phyloP scores from a whole-genome alignment of 306 rosid genomes.

The Prunus salicina region DNA sequence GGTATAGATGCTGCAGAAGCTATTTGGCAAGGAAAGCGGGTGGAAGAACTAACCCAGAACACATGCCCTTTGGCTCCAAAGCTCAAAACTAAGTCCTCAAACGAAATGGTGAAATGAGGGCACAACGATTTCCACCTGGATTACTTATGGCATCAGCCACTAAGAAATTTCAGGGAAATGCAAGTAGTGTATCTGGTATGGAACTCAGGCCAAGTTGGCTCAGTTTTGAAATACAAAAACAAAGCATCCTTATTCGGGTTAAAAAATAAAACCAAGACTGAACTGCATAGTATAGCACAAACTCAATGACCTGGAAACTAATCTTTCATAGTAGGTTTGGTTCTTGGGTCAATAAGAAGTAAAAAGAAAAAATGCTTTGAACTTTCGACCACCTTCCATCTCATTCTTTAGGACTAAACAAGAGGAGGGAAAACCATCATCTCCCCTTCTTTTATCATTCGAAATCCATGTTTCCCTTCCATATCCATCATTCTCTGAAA shows the following conservation, averaged over 20 bases:
- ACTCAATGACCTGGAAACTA: not conserved
- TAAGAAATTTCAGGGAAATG: not conserved
- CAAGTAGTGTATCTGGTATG: not conserved
- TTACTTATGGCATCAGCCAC: not conserved
- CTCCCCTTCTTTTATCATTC: not conserved
- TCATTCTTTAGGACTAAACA: not conserved
- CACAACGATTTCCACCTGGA: not conserved
- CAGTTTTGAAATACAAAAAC: not conserved
- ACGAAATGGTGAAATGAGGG: not conserved
- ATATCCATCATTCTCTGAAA: no score
- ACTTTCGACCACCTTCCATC: not conserved
- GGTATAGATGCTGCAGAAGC: not conserved
- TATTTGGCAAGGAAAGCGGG: no score
- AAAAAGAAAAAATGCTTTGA: not conserved
- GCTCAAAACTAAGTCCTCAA: not conserved
- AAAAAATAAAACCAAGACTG: not conserved
- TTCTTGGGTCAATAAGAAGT: not conserved
- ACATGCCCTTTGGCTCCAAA: not conserved
- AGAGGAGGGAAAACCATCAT: not conserved
- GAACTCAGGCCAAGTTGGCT: not conserved
- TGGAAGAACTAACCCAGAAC: not conserved
- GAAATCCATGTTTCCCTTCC: not conserved
- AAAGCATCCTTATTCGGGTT: not conserved
- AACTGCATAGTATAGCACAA: not conserved
- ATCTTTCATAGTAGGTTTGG: not conserved